These are phyloP conservation scores for Vickermania spadyakhi DNA, from an alignment of 208 protist genomes.

Conservation along the genomic window DNA sequence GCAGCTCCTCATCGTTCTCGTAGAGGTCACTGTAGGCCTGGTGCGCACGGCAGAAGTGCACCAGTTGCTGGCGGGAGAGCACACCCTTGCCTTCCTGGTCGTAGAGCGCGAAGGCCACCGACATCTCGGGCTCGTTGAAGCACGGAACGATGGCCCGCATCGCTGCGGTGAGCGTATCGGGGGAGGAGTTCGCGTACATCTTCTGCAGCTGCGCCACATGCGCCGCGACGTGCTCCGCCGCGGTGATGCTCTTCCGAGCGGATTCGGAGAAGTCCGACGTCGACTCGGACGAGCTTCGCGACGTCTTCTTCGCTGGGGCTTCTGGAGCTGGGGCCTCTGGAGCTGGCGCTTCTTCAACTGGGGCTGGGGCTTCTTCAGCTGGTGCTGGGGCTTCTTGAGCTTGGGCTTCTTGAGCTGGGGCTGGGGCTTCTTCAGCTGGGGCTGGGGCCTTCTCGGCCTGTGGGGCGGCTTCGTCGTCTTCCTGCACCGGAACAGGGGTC, in stretches of 20 bases:
- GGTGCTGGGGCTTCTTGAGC: background rate
- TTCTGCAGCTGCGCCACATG: background rate
- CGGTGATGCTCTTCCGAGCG: background rate
- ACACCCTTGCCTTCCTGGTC: conserved; percentile 13
- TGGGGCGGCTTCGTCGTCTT: conserved; percentile 3
- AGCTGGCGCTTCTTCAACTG: conserved; percentile 1
- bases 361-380: background rate
- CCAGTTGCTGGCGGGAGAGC: conserved; percentile 16
- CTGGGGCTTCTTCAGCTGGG: background rate
- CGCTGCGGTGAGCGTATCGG: background rate
- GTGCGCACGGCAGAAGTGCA: conserved; percentile 28
- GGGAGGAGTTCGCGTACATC: background rate
- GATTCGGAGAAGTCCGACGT: background rate
- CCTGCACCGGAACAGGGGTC: background rate
- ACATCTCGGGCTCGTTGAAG: conserved; percentile 15
- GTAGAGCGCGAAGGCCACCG: conserved; percentile 18
- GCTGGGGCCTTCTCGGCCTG: background rate
- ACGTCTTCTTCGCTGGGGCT: background rate
- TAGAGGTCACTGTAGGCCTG: conserved; percentile 15
- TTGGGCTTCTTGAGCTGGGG: background rate
- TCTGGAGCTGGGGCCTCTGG: background rate
- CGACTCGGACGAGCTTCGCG: background rate
- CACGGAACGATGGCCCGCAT: conserved; percentile 17
- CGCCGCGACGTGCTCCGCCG: background rate
- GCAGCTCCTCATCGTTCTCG: conserved; percentile 13